Evolutionary conservation across 164 flowering plant genomes (phyloP).

Genomic region (Magnolia kwangsiensis): DNA sequence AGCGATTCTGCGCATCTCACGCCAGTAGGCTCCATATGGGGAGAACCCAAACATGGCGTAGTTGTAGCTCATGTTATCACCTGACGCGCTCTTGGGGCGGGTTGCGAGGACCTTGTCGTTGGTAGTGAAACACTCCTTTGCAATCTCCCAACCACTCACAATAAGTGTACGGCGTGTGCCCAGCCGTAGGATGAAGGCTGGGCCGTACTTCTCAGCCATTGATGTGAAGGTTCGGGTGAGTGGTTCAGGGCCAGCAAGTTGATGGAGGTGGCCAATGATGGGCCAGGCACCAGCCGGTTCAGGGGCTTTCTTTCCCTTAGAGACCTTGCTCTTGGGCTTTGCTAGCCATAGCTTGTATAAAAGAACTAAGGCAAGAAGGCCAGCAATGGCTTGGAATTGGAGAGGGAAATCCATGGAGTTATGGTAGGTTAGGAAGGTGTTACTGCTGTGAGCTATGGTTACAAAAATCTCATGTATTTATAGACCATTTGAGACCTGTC

Average conservation of each 20-base stretch:
- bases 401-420: neutral
- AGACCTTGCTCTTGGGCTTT: neutral
- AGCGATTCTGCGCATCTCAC: slow-evolving; percentile 25
- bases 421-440: neutral
- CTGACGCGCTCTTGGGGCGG: slow-evolving; percentile 4
- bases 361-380: neutral
- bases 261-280: slow-evolving; percentile 13
- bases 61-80: slow-evolving; percentile 11
- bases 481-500: neutral
- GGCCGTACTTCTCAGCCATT: slow-evolving; percentile 22
- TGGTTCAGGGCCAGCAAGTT: neutral
- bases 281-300: slow-evolving; percentile 5
- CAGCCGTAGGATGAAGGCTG: slow-evolving; percentile 15
- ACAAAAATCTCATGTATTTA: neutral
- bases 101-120: slow-evolving; percentile 14
- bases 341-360: neutral
- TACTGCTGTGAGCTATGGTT: neutral
- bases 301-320: neutral
- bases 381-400: neutral
- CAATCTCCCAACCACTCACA: slow-evolving; percentile 17
- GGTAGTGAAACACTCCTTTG: slow-evolving; percentile 27
- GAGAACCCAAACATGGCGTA: slow-evolving; percentile 12
- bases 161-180: slow-evolving; percentile 17
- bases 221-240: slow-evolving; percentile 1
- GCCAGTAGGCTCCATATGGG: slow-evolving; percentile 25